Evolutionary conservation across 352 stramenopile species (phyloP), one percentile per base, ranked within the genome.

Genomic region (Globisporangium uncinulatum): DNA sequence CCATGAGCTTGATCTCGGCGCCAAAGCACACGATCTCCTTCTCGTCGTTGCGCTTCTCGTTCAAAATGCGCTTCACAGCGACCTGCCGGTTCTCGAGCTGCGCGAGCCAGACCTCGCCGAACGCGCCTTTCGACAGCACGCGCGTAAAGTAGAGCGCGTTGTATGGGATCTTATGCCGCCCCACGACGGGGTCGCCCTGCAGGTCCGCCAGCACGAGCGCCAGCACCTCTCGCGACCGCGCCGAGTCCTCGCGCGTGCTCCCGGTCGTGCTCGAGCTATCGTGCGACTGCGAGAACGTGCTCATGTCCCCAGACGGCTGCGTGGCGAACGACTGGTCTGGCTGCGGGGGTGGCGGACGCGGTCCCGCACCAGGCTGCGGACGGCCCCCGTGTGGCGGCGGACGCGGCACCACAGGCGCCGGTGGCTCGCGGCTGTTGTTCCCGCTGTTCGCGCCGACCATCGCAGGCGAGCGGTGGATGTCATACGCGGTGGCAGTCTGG

Each of bases 1-100:
- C 79, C 81, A 94, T 94, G 62, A 94, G 74, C 73, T 87, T 88
- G 69, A 94, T 92, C 67, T 94, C 83, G 10, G 79, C 79, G 29
- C 67, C 81, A 54, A 94, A 94, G 61, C 78, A 87, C 72, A 91
- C 76, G 57, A 94, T 89, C 62, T 92, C 82, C 56, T 87, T 89
- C 64, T 83, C 75, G 57, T 91, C 80, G 60, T 90, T 85, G 45
- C 80, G 82, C 65, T 87, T 88, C 61, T 94, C 84, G 42, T 79
- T 81, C 51, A 92, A 41, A 32, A 94, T 89, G 5, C 83, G 73
- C 71, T 94, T 94, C 19, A 92, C 82, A 0, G 84, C 84, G 56
- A 94, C 84, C 61, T 91, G 79, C 34, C 60, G 67, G 61, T 87
- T 87, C 62, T 91, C 80, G 19, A 92, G 56, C 56, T 92, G 84